Evolutionary conservation across 805 yeast species (phyloP).

Genomic region (Teunomyces cretensis): DNA sequence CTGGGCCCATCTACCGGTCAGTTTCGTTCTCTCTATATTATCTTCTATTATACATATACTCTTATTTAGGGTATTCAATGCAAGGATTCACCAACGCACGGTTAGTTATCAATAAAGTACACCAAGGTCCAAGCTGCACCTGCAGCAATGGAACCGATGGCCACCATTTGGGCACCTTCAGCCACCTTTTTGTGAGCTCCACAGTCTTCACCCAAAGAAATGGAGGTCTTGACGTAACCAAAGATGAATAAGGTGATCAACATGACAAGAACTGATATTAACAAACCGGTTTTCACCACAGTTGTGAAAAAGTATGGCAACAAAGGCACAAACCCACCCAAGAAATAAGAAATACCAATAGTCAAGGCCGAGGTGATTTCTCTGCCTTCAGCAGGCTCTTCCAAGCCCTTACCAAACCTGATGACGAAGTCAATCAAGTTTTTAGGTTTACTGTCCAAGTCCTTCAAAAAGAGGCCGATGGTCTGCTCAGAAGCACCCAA

Average conservation of each 20-base stretch:
- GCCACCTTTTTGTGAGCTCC: conserved; percentile 56
- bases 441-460: conserved; percentile 75
- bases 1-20: too few relatives aligned
- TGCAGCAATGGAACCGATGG: conserved; percentile 97
- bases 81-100: conserved; percentile 7
- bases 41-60: not conserved
- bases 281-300: conserved; percentile 74
- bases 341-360: conserved; percentile 82
- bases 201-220: conserved; percentile 80
- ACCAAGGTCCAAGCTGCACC: conserved; percentile 96
- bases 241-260: conserved; percentile 78
- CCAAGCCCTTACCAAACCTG: conserved; percentile 86
- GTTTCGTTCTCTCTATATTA: not conserved
- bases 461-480: conserved; percentile 68
- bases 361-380: conserved; percentile 86
- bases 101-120: conserved; percentile 57
- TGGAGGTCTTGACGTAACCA: conserved; percentile 81
- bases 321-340: conserved; percentile 91
- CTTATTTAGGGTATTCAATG: not conserved
- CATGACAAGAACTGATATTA: conserved; percentile 79
- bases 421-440: conserved; percentile 83
- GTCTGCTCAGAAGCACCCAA: conserved; percentile 74
- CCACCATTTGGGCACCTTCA: conserved; percentile 89
- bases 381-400: conserved; percentile 92
- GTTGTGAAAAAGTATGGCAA: conserved; percentile 84